phyloP scores from a whole-genome alignment of 2,329 filamentous ascomycete genomes.

The Pseudogymnoascus sp. region DNA sequence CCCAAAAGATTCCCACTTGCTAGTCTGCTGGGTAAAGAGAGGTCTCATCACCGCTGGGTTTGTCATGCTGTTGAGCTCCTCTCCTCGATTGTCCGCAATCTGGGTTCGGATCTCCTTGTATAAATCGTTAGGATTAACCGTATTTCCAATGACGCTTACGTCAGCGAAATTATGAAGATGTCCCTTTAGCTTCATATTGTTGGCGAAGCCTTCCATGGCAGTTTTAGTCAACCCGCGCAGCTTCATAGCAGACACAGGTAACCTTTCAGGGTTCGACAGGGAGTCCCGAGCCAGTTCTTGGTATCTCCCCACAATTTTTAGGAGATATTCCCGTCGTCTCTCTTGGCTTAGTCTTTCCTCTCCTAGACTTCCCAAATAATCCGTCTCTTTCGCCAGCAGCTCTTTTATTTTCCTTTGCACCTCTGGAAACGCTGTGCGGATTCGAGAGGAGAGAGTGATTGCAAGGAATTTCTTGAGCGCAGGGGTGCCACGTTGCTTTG shows the following conservation, averaged over 20 bases:
- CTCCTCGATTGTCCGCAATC: slow-evolving; percentile 23
- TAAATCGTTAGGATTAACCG: neutral
- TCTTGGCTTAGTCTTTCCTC: slow-evolving; percentile 20
- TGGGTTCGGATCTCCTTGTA: slow-evolving; percentile 21
- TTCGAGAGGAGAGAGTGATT: slow-evolving; percentile 21
- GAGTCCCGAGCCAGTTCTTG: slow-evolving; percentile 15
- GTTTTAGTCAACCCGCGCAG: slow-evolving; percentile 21
- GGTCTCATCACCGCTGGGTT: slow-evolving; percentile 27
- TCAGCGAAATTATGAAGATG: slow-evolving; percentile 25
- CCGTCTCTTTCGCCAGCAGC: slow-evolving; percentile 16
- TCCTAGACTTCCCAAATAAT: slow-evolving; percentile 19
- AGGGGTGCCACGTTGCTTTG: slow-evolving; percentile 22
- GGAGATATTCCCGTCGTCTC: slow-evolving; percentile 23
- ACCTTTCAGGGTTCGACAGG: slow-evolving; percentile 21
- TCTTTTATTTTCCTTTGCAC: slow-evolving; percentile 21
- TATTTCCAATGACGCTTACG: neutral
- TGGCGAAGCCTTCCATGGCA: slow-evolving; percentile 20
- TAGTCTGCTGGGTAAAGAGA: slow-evolving; percentile 27
- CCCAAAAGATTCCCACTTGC: slow-evolving; percentile 26
- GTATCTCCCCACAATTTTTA: slow-evolving; percentile 20
- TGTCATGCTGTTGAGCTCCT: slow-evolving; percentile 27
- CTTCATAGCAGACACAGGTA: slow-evolving; percentile 17
- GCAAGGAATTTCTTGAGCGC: slow-evolving; percentile 27
- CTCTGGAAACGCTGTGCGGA: slow-evolving; percentile 18
- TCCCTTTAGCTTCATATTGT: slow-evolving; percentile 22